Base-by-base conservation (phyloP, 1,284 basidiomycete genomes). In the Amylostereum chailletii region DNA sequence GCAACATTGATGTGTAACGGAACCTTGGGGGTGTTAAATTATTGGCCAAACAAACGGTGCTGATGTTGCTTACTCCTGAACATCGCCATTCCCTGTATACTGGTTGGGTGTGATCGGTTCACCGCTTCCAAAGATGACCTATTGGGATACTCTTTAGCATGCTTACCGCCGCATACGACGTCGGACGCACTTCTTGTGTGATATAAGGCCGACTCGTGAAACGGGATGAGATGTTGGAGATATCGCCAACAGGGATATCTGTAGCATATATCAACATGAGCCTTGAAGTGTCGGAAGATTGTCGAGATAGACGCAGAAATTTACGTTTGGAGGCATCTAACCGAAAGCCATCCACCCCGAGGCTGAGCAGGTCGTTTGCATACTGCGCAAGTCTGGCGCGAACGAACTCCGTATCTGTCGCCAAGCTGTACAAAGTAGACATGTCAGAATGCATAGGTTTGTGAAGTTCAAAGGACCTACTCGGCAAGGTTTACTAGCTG, bases 321-420 rank as follows among this genome's bases (percentile, higher is more conserved):
- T 49, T 57, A 83, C 81, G 74, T 64, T 85, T 86, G 0, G 81
- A 73, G 5, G 83, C 81, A 60, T 87, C 83, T 36, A 86, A 63
- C 0, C 83, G 72, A 38, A 86, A 64, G 0, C 84, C 84, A 57
- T 81, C 79, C 1, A 79, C 73, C 1, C 82, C 83, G 8, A 86
- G 66, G 1, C 76, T 77, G 30, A 83, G 52, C 2, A 85, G 62
- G 48, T 85, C 79, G 54, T 84, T 81, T 2, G 60, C 77, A 59
- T 84, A 84, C 11, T 65, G 55, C 0, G 79, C 80, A 1, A 85
- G 71, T 5, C 69, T 62, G 0, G 60, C 60, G 33, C 76, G 71
- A 26, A 85, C 81, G 51, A 79, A 75, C 49, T 76, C 74, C 0
- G 79, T 80, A 2, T 81, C 78, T 0, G 83, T 86, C 0, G 72